Evolutionary conservation across 2,329 filamentous ascomycete genomes (phyloP), one percentile per base, ranked within the genome.

Genomic region (Phyllosticta citrichinensis): DNA sequence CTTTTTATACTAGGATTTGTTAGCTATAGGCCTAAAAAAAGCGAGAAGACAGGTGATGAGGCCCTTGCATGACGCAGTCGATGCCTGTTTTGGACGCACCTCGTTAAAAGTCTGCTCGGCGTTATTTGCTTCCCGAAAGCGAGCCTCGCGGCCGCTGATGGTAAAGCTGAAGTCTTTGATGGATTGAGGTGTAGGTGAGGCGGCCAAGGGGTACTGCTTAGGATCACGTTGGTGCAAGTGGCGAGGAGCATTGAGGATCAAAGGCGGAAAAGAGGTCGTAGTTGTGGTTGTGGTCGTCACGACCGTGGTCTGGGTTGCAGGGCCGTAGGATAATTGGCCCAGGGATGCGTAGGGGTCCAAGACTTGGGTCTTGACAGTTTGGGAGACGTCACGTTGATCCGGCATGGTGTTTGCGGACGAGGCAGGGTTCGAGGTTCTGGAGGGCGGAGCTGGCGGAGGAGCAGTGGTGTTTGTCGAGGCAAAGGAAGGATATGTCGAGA

Each of bases 251-350:
- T 85, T 86, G 66, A 96, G 84, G 61, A 89, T 80, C 62, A 97
- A 79, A n/a, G 91, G 91, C 55, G 93, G 92, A 66, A 94, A 95
- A 17, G 79, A 74, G 75, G 90, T 81, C 73, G 86, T 91, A 1
- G 92, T 95, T 0, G 91, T 96, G 0, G 91, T 97, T 0, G 92
- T 97, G 0, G 93, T 97, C 1, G 92, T 96, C 64, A 96, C 85
- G 11, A 86, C 81, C 0, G 84, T 86, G 11, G 84, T 86, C 68
- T 83, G 81, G 12, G 84, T 87, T 17, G 84, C 80, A 30, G 84
- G 84, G 61, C 81, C 83, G 66, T 84, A 83, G 2, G 82, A 83
- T 62, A 87, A 80, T 68, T 84, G 82, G 53, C 80, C 84, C 61
- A 86, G 72, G 55, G 81, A 79, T 22, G 69, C 65, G 62, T 70